phyloP scores from a whole-genome alignment of 1,284 basidiomycete species.

The Melampsora larici-populina region DNA sequence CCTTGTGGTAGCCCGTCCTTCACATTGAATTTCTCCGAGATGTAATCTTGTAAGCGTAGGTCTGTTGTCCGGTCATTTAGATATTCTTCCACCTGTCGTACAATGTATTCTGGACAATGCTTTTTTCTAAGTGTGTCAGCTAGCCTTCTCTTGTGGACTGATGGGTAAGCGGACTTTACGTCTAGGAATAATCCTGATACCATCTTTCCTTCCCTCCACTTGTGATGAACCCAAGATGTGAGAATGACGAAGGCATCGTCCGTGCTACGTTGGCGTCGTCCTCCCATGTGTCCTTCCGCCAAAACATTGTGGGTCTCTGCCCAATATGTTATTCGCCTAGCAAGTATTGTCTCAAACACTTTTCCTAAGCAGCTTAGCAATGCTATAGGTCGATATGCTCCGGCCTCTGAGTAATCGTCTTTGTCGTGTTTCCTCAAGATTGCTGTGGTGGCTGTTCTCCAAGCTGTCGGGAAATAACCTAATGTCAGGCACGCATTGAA shows the following conservation, averaged over 20 bases:
- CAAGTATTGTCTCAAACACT: slow-evolving; percentile 14
- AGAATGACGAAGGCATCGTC: not conserved
- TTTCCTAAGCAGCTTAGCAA: slow-evolving; percentile 15
- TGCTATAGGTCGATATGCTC: slow-evolving; percentile 10
- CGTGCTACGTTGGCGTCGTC: not conserved
- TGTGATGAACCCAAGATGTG: not conserved
- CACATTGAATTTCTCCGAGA: not conserved
- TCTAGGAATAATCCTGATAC: not conserved
- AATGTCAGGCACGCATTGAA: not conserved
- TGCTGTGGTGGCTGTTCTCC: not conserved
- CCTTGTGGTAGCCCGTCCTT: not conserved
- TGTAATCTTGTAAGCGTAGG: not conserved
- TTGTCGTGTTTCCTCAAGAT: not conserved
- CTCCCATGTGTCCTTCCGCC: slow-evolving; percentile 8
- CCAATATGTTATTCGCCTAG: not conserved
- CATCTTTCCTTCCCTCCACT: not conserved
- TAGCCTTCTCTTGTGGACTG: not conserved
- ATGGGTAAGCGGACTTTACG: slow-evolving; percentile 1
- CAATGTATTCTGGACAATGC: not conserved
- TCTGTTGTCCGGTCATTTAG: not conserved
- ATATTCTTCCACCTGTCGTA: not conserved
- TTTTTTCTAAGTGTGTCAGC: not conserved
- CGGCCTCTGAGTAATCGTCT: not conserved
- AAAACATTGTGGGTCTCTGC: not conserved
- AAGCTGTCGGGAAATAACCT: slow-evolving; percentile 8